These are phyloP conservation scores for Strobilomyces confusus DNA, from an alignment of 768 basidiomycete genomes.

Conservation along the genomic window DNA sequence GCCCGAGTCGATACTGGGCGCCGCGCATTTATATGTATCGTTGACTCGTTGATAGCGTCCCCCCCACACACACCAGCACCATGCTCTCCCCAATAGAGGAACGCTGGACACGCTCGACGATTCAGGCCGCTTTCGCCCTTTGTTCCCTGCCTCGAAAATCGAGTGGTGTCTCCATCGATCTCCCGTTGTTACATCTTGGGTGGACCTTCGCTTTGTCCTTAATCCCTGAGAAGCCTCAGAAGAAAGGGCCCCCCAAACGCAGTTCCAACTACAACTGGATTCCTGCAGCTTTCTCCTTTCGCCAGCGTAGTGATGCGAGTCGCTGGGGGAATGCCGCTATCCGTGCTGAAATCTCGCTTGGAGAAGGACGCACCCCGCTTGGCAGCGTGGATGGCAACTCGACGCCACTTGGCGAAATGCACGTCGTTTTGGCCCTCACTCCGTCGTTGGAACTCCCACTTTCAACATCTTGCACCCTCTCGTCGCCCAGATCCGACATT, in stretches of 20 bases:
- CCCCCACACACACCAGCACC: neutral
- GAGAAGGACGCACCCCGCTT: neutral
- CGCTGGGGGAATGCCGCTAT: conserved; percentile 17
- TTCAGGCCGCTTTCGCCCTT: conserved; percentile 8
- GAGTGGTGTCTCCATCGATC: neutral
- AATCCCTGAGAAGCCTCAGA: neutral
- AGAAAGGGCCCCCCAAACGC: too few species aligned
- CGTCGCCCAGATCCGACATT: neutral
- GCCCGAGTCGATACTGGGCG: too few species aligned
- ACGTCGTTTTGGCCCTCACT: conserved; percentile 1
- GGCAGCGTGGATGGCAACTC: too few species aligned
- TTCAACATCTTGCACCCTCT: neutral
- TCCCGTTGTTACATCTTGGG: conserved; percentile 11
- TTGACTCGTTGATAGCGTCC: too few species aligned
- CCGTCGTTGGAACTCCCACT: neutral
- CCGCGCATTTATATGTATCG: too few species aligned
- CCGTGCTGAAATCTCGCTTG: conserved; percentile 8
- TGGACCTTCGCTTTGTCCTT: conserved; percentile 17
- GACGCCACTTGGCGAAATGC: conserved; percentile 1
- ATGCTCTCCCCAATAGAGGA: conserved; percentile 10
- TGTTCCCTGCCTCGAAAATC: neutral
- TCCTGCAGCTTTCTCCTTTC: conserved; percentile 9
- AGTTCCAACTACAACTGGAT: neutral
- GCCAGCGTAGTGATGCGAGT: neutral
- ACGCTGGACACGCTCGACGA: conserved; percentile 11